Base-by-base conservation (phyloP, 768 basidiomycete genomes). In the Auriculariales sp. region DNA sequence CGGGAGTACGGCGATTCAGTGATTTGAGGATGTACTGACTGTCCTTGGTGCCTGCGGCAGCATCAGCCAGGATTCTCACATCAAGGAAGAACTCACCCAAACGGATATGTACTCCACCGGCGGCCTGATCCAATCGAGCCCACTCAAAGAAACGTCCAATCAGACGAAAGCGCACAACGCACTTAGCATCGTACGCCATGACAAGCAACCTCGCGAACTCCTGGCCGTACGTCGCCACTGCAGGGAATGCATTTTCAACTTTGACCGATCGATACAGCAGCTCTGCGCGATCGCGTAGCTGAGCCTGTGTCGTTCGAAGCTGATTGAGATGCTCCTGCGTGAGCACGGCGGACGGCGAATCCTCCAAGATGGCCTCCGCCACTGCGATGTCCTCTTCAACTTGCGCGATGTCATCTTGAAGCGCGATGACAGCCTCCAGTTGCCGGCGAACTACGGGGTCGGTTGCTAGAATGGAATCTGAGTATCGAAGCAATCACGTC, bases 141-240 rank as follows among this genome's bases (percentile, higher is more conserved):
- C 64, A 66, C 39, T 68, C 66, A 28, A 65, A 64, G 42, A 70
- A 68, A 15, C 59, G 60, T 0, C 60, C 58, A 10, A 68, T 59
- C 1, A 62, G 64, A 10, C 57, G 52, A 49, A 64, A 64, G 7
- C 62, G 51, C 3, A 70, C 66, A 47, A 64, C 67, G n/a, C 67
- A 66, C 50, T 71, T 72, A 24, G 68, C 56, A 51, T 70, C 66
- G 0, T 60, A 56, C 2, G 62, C 64, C 49, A 68, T 55, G 2
- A 71, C 48, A 0, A 71, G 61, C 0, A 53, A 59, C 2, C 52
- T 52, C 3, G 67, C 56, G 49, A 67, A 67, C 3, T 63, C 57
- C 3, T 62, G 45, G 11, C 59, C 52, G 6, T 66, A 32, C 4
- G 55, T 56, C 19, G 54, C 27, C 3, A 72, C 64, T 24, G 64